phyloP scores from a whole-genome alignment of 768 basidiomycete species.

The Suillus ampliporus region DNA sequence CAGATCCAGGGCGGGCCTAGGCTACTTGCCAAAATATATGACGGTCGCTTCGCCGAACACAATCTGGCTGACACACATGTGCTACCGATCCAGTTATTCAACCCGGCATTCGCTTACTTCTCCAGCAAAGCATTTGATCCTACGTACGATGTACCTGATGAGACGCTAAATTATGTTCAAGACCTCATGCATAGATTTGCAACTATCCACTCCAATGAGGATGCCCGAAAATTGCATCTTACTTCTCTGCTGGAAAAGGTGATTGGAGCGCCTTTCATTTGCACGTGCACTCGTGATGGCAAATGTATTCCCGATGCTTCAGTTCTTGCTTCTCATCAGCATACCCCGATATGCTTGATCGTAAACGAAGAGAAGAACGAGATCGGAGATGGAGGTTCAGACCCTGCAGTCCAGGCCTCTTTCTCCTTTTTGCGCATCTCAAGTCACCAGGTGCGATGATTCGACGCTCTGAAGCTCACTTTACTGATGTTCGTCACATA shows the following conservation, averaged over 20 bases:
- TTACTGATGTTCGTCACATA: conserved; percentile 9
- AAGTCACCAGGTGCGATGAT: conserved; percentile 15
- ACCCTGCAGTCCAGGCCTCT: conserved; percentile 36
- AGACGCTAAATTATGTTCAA: background rate
- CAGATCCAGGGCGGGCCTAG: no score
- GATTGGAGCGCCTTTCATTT: background rate
- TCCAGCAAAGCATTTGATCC: no score
- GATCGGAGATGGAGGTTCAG: conserved; percentile 35
- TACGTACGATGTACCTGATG: background rate
- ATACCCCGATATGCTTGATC: conserved; percentile 1
- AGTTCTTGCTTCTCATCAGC: background rate
- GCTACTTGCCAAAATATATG: no score
- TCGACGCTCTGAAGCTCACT: background rate
- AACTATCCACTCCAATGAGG: conserved; percentile 18
- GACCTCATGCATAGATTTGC: conserved; percentile 23
- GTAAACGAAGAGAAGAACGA: conserved; percentile 32
- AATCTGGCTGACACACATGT: no score
- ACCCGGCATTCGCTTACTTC: no score
- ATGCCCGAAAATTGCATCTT: background rate
- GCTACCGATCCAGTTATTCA: no score
- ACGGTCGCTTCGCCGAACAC: no score
- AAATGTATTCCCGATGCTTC: conserved; percentile 12
- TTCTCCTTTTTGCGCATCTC: conserved; percentile 25
- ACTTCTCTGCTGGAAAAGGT: conserved; percentile 5
- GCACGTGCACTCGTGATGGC: background rate